Conservation (phyloP, 73 alveolate genomes). For the Paramecium pentaurelia region DNA sequence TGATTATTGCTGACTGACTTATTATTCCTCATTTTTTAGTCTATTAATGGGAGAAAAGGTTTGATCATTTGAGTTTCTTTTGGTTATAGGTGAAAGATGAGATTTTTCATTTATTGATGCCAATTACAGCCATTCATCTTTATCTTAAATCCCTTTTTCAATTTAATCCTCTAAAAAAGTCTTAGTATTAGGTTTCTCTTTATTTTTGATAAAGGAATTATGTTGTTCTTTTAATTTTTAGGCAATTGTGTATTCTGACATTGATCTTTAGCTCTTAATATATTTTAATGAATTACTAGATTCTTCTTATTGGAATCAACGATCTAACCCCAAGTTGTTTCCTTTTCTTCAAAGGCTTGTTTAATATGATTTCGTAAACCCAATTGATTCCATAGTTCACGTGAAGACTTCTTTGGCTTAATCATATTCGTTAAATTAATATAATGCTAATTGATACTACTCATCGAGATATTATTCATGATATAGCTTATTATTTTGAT, state of each 20-base stretch:
- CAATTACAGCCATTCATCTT: conserved; percentile 12
- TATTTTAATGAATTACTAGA: not conserved
- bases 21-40: not conserved
- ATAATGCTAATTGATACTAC: conserved; percentile 1
- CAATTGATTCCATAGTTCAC: conserved; percentile 28
- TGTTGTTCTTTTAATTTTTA: conserved; percentile 8
- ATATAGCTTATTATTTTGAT: not conserved
- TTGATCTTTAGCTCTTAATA: not conserved
- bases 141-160: not conserved
- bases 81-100: not conserved
- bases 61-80: not conserved
- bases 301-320: conserved; percentile 30
- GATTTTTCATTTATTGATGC: not conserved
- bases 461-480: conserved; percentile 45
- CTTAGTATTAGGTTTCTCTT: not conserved
- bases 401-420: conserved; percentile 33
- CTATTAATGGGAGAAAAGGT: conserved; percentile 28
- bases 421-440: conserved; percentile 51
- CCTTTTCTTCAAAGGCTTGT: not conserved
- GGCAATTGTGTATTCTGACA: not conserved
- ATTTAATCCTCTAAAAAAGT: not conserved
- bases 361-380: not conserved
- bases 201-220: not conserved
- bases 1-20: not conserved
- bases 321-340: conserved; percentile 12